phyloP scores from a whole-genome alignment of 2,329 filamentous ascomycete genomes.

The Coniochaeta hoffmannii region DNA sequence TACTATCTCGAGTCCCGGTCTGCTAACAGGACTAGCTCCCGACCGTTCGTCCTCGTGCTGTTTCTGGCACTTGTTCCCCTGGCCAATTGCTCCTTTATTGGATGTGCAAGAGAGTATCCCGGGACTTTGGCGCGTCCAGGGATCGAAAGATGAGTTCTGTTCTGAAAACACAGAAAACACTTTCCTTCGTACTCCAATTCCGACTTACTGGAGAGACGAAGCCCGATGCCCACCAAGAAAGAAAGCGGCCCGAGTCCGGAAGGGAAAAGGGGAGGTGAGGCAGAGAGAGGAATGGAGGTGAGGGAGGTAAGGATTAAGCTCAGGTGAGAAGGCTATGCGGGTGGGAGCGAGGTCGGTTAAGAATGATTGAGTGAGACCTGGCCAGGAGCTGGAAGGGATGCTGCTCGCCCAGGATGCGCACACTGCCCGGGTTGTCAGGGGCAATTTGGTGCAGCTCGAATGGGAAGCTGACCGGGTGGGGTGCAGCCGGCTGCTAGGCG shows the following conservation, averaged over 20 bases:
- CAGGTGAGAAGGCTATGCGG: neutral
- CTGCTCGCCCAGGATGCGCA: neutral
- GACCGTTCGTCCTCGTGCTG: neutral
- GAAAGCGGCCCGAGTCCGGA: neutral
- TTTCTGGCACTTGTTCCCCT: neutral
- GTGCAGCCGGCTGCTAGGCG: neutral
- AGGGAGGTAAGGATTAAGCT: neutral
- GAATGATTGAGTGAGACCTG: neutral
- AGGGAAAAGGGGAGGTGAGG: neutral
- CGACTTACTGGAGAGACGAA: neutral
- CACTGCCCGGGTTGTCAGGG: neutral
- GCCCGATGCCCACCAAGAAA: conserved; percentile 1
- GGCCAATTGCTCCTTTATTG: neutral
- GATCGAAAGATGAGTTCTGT: neutral
- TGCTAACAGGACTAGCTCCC: neutral
- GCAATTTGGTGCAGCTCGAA: neutral
- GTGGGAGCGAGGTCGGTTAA: conserved; percentile 1
- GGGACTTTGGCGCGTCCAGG: conserved; percentile 1
- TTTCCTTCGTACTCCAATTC: neutral
- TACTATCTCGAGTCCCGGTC: neutral
- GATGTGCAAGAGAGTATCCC: neutral
- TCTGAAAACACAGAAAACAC: neutral
- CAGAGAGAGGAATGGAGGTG: neutral
- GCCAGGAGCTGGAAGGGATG: neutral
- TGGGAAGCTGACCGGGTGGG: neutral